phyloP scores from a whole-genome alignment of 2,329 filamentous ascomycete genomes.

The Pezicula neosporulosa region DNA sequence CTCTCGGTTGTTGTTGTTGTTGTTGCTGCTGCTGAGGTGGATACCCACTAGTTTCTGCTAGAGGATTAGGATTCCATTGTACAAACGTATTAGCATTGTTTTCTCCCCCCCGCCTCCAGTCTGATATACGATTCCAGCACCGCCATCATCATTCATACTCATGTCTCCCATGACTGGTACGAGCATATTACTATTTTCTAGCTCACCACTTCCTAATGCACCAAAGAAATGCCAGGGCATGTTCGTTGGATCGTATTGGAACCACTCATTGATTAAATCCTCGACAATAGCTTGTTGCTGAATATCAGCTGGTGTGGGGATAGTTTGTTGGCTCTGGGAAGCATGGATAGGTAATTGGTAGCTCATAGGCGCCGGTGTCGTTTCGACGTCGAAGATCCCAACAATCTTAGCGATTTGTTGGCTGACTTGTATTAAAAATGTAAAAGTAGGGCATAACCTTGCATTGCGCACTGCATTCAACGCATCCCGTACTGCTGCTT shows the following conservation, averaged over 20 bases:
- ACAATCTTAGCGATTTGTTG: constrained; percentile 28
- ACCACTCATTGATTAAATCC: constrained; percentile 19
- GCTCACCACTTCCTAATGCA: background rate
- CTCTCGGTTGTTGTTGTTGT: too few species aligned
- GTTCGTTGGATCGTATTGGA: constrained; percentile 18
- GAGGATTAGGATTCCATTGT: too few species aligned
- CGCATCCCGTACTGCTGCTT: constrained; percentile 22
- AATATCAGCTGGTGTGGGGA: constrained; percentile 1
- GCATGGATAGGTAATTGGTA: background rate
- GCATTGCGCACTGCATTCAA: constrained; percentile 18
- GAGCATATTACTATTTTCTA: constrained; percentile 1
- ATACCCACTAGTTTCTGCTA: too few species aligned
- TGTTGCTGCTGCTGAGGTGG: too few species aligned
- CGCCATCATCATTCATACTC: too few species aligned
- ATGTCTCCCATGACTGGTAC: background rate
- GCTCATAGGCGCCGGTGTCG: background rate
- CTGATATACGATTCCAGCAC: too few species aligned
- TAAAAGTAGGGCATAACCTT: constrained; percentile 24
- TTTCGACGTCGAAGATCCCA: constrained; percentile 20
- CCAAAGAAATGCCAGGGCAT: constrained; percentile 24
- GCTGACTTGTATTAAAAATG: constrained; percentile 23
- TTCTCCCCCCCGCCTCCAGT: too few species aligned
- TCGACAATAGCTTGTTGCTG: constrained; percentile 2
- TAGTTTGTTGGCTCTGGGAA: background rate
- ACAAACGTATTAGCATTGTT: too few species aligned